Evolutionary conservation across 805 yeast genomes (phyloP).

Genomic region (Zygoascus bituminiphila): DNA sequence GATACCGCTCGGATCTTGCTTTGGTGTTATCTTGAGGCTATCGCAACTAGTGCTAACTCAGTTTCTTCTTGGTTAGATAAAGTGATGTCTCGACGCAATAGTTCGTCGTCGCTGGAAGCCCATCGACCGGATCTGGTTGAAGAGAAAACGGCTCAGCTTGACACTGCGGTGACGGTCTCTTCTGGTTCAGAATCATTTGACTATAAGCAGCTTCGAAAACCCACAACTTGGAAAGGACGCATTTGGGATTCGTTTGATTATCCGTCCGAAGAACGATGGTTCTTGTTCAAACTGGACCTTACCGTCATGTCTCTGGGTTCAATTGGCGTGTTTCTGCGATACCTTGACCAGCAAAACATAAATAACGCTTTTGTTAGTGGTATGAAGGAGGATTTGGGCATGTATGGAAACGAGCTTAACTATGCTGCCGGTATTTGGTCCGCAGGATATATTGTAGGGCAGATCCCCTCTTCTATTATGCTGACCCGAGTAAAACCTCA

Average conservation of each 20-base stretch:
- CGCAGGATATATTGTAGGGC: conserved; percentile 53
- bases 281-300: conserved; percentile 48
- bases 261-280: conserved; percentile 39
- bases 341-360: conserved; percentile 39
- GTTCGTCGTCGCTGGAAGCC: too few species aligned
- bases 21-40: too few species aligned
- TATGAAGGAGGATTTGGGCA: conserved; percentile 45
- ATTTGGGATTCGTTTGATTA: conserved; percentile 20
- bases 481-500: conserved; percentile 50
- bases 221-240: not conserved
- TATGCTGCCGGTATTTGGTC: conserved; percentile 50
- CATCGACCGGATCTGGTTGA: too few species aligned
- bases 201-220: not conserved
- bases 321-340: conserved; percentile 36
- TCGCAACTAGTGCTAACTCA: too few species aligned
- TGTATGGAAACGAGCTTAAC: conserved; percentile 55
- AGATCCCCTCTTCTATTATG: conserved; percentile 52
- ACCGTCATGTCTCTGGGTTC: conserved; percentile 43
- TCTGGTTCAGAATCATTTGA: not conserved
- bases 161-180: too few species aligned
- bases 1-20: too few species aligned
- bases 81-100: too few species aligned
- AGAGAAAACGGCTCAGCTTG: too few species aligned
- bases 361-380: conserved; percentile 60
- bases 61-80: too few species aligned